These are phyloP conservation scores for Spinacia oleracea DNA, from an alignment of 179 eudicot species.

Conservation along the genomic window DNA sequence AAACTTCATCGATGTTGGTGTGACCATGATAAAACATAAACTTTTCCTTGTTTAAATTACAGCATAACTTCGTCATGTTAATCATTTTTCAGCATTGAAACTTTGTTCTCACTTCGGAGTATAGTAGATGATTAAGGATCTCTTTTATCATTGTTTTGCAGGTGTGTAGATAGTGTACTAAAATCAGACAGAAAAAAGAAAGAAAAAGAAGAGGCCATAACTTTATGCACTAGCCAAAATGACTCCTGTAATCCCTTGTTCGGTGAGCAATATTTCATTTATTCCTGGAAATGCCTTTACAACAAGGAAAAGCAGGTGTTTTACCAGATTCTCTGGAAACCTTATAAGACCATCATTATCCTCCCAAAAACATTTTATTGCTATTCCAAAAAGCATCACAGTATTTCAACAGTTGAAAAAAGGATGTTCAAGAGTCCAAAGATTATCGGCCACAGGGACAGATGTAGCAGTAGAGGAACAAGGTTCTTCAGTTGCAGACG, in stretches of 20 bases:
- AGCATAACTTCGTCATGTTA: not conserved
- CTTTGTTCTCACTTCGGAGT: not conserved
- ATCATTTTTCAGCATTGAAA: not conserved
- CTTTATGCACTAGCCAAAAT: conserved; percentile 41
- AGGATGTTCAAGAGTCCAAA: conserved; percentile 36
- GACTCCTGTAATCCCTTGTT: conserved; percentile 70
- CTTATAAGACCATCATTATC: conserved; percentile 38
- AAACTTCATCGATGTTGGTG: not conserved
- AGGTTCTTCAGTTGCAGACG: conserved; percentile 39
- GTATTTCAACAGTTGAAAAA: conserved; percentile 51
- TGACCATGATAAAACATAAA: not conserved
- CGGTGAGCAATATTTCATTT: conserved; percentile 51
- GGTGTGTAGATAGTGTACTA: conserved; percentile 32
- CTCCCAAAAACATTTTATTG: conserved; percentile 42
- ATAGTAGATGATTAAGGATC: conserved; percentile 2
- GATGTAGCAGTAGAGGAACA: conserved; percentile 74
- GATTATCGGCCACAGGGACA: conserved; percentile 56
- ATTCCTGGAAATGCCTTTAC: conserved; percentile 48
- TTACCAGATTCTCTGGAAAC: conserved; percentile 43
- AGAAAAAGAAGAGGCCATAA: not conserved
- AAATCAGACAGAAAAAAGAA: conserved; percentile 16
- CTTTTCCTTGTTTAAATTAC: not conserved
- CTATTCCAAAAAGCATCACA: conserved; percentile 51
- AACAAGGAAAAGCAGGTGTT: conserved; percentile 46
- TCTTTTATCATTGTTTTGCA: conserved; percentile 25